Conservation (phyloP, 164 flowering plant species). For the Annona squamosa region DNA sequence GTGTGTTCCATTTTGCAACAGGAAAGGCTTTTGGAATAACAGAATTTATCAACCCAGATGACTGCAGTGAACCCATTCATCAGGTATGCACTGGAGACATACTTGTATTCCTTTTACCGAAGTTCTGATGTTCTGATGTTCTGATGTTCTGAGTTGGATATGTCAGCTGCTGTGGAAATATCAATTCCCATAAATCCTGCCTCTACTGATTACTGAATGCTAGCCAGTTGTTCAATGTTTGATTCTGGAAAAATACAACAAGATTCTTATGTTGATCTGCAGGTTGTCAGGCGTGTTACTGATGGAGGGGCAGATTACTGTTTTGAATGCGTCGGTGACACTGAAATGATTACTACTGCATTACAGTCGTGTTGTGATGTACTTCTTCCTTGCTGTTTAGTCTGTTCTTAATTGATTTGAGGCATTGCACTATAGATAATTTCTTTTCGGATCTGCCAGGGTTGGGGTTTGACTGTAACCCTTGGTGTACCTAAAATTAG, state of each 20-base stretch:
- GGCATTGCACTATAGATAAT: not conserved
- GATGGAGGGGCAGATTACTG: slow-evolving; percentile 94
- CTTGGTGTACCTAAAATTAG: slow-evolving; percentile 93
- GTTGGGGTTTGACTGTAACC: slow-evolving; percentile 91
- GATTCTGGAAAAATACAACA: not conserved
- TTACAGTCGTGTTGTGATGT: slow-evolving; percentile 90
- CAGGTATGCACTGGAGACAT: slow-evolving; percentile 42
- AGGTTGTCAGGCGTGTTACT: slow-evolving; percentile 75
- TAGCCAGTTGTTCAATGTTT: not conserved
- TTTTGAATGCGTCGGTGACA: slow-evolving; percentile 91
- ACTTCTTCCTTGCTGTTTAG: slow-evolving; percentile 13
- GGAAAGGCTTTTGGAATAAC: slow-evolving; percentile 88
- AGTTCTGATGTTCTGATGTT: not conserved
- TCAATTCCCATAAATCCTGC: not conserved
- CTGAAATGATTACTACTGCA: slow-evolving; percentile 68
- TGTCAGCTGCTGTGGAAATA: not conserved
- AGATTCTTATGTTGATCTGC: slow-evolving; percentile 6
- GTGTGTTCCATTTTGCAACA: slow-evolving; percentile 23
- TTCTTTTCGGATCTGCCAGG: slow-evolving; percentile 30
- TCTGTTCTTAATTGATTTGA: not conserved
- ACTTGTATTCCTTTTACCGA: not conserved
- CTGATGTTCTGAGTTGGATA: not conserved
- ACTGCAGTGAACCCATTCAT: slow-evolving; percentile 63
- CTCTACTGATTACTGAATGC: not conserved
- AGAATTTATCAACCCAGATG: slow-evolving; percentile 72